phyloP scores from a whole-genome alignment of 1,139 yeast genomes.

The Sugiyamaella paludigena region DNA sequence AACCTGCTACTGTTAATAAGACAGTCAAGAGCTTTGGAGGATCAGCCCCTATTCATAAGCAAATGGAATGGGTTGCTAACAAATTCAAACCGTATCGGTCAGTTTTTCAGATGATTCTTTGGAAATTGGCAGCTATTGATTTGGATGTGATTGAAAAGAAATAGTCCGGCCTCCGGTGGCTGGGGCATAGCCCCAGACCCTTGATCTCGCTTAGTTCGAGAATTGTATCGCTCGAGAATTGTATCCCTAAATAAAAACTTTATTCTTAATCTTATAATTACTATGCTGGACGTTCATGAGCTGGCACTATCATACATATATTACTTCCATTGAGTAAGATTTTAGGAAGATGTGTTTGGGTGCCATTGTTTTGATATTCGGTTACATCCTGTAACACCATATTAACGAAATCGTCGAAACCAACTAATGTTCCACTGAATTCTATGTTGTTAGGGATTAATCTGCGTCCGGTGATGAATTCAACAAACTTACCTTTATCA shows the following conservation, averaged over 20 bases:
- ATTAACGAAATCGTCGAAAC: slow-evolving; percentile 94
- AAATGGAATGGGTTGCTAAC: slow-evolving; percentile 51
- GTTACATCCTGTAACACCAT: slow-evolving; percentile 82
- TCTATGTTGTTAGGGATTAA: slow-evolving; percentile 43
- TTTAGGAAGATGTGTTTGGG: slow-evolving; percentile 50
- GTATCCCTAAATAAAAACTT: no score
- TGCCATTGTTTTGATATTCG: slow-evolving; percentile 52
- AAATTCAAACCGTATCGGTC: slow-evolving; percentile 65
- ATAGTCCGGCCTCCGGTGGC: background rate
- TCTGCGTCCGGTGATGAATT: no score
- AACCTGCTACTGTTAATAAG: slow-evolving; percentile 33
- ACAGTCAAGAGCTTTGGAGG: slow-evolving; percentile 32
- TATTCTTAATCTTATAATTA: background rate
- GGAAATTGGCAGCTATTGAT: slow-evolving; percentile 66
- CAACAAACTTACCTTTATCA: slow-evolving; percentile 43
- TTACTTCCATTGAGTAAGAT: slow-evolving; percentile 87
- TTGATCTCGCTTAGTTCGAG: no score
- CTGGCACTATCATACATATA: slow-evolving; percentile 64
- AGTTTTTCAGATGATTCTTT: slow-evolving; percentile 66
- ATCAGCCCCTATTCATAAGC: slow-evolving; percentile 35
- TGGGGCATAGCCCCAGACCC: no score
- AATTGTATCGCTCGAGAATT: no score
- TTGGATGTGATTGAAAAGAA: slow-evolving; percentile 36
- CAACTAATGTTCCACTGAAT: slow-evolving; percentile 80
- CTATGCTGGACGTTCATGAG: slow-evolving; percentile 1